Conservation (phyloP, 345 rosid genomes). For the Populus pruinosa region DNA sequence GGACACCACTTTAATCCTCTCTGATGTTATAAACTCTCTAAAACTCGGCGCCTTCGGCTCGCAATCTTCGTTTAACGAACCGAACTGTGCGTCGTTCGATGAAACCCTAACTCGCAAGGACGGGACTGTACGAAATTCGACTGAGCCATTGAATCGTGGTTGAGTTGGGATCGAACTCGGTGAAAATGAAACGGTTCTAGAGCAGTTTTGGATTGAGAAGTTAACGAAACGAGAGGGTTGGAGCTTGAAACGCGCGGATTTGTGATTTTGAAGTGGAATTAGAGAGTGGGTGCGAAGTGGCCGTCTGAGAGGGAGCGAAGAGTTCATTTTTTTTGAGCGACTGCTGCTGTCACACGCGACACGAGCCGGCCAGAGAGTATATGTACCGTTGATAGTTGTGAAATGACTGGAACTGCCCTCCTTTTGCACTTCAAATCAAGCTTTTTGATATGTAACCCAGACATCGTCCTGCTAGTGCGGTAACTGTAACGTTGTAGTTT, state of each 20-base stretch:
- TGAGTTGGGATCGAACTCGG: constrained; percentile 8
- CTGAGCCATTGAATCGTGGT: constrained; percentile 10
- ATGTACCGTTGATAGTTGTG: not conserved
- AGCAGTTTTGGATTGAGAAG: constrained; percentile 4
- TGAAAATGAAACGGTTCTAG: constrained; percentile 6
- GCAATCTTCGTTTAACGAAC: constrained; percentile 27
- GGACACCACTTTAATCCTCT: constrained; percentile 87
- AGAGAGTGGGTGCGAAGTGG: not conserved
- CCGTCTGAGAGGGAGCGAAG: not conserved
- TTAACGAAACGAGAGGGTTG: constrained; percentile 11
- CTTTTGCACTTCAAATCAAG: not conserved
- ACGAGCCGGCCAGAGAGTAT: not conserved
- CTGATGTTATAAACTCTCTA: constrained; percentile 81
- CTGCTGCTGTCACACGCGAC: not conserved
- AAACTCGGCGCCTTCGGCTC: constrained; percentile 43
- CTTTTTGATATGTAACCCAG: too few species aligned
- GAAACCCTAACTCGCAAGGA: constrained; percentile 42
- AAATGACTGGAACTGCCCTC: not conserved
- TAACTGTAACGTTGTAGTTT: too few species aligned
- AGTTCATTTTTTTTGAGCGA: not conserved
- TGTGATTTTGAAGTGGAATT: not conserved
- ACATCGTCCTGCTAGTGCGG: too few species aligned
- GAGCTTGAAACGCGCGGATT: not conserved
- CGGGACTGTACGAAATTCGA: constrained; percentile 11
- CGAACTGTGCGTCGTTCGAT: constrained; percentile 43